Percentiles rank a stretch among this genome's conserved stretches.
phyloP scores from a whole-genome alignment of 768 basidiomycete genomes.

The Leccinum rimulosum region DNA sequence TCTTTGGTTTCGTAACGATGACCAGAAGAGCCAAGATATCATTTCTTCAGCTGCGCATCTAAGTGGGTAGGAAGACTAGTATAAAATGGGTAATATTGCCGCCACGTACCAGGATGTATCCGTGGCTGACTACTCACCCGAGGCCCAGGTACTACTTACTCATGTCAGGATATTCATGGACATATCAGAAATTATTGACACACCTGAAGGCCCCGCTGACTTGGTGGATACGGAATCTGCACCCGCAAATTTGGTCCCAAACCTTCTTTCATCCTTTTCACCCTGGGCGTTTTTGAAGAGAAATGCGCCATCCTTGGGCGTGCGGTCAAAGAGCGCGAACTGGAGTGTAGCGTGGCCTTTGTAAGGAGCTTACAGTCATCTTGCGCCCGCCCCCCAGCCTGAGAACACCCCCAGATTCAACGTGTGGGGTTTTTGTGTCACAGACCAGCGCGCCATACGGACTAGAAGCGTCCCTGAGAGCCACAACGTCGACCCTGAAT shows the following conservation, averaged over 20 bases:
- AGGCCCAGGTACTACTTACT: constrained; percentile 1
- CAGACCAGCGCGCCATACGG: neutral
- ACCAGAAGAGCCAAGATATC: constrained; percentile 4
- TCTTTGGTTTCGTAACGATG: constrained; percentile 15
- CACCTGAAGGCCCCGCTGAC: constrained; percentile 11
- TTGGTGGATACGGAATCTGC: constrained; percentile 15
- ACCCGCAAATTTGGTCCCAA: neutral
- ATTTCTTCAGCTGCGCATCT: constrained; percentile 12
- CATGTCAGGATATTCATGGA: constrained; percentile 14
- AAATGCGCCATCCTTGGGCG: neutral
- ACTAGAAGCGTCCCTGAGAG: constrained; percentile 1
- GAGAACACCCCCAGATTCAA: neutral
- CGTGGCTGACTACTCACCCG: constrained; percentile 1
- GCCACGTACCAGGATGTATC: constrained; percentile 12
- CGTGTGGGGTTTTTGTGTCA: neutral
- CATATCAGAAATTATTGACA: constrained; percentile 12
- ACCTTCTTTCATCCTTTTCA: neutral
- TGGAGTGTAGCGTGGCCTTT: constrained; percentile 1
- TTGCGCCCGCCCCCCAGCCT: neutral
- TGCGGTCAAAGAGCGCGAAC: constrained; percentile 14
- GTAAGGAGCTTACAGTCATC: neutral
- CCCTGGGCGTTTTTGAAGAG: neutral
- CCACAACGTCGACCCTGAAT: neutral
- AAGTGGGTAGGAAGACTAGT: neutral
- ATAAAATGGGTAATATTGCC: constrained; percentile 20